These are phyloP conservation scores for Lactuca saligna DNA, from an alignment of 129 eudicot genomes.

Conservation along the genomic window DNA sequence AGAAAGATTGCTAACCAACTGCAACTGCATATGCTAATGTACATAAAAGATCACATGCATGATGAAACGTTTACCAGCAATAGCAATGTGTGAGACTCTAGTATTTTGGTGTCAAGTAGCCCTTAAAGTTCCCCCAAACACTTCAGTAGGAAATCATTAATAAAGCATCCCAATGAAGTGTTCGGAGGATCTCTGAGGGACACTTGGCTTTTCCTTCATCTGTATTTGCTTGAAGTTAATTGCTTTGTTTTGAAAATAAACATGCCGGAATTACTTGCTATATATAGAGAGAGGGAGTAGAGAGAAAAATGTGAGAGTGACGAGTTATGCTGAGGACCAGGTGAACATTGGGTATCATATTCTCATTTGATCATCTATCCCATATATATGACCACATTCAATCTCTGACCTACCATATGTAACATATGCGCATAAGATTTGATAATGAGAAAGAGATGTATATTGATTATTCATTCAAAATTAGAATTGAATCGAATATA, in stretches of 20 bases:
- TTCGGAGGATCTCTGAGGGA: too few relatives aligned
- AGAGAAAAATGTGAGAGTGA: not conserved
- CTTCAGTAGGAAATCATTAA: not conserved
- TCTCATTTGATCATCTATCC: constrained; percentile 21
- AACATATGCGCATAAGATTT: not conserved
- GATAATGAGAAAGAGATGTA: not conserved
- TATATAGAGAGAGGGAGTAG: too few relatives aligned
- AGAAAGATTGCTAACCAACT: too few relatives aligned
- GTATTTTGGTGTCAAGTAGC: not conserved
- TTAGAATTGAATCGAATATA: not conserved
- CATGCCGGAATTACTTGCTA: too few relatives aligned
- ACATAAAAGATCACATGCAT: too few relatives aligned
- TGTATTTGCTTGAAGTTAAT: too few relatives aligned
- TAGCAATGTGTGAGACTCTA: not conserved
- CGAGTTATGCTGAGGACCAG: not conserved
- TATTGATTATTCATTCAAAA: not conserved
- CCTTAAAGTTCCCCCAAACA: constrained; percentile 20
- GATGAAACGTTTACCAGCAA: too few relatives aligned
- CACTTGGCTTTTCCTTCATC: constrained; percentile 1
- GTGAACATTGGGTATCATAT: constrained; percentile 4
- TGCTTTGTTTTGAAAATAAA: not conserved
- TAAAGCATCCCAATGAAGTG: constrained; percentile 5
- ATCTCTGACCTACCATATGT: not conserved
- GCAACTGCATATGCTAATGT: too few relatives aligned
- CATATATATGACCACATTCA: constrained; percentile 26